These are phyloP conservation scores for Penicillium mononematosum DNA, from an alignment of 495 filamentous ascomycete species.

Conservation along the genomic window DNA sequence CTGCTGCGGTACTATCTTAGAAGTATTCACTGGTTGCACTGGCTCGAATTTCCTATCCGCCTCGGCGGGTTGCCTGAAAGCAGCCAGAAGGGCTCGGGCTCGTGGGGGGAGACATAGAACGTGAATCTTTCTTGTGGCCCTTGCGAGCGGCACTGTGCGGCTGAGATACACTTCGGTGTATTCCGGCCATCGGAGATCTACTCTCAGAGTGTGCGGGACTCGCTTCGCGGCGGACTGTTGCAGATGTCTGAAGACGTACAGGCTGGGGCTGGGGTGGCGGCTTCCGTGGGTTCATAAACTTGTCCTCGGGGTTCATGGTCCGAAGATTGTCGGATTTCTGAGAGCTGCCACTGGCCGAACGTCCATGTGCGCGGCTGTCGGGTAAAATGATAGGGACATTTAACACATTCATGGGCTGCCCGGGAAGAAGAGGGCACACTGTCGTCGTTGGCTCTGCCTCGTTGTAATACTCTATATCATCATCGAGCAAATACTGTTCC, in stretches of 20 bases:
- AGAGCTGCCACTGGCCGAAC: conserved; percentile 39
- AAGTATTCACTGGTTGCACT: conserved; percentile 9
- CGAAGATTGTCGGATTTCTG: conserved; percentile 49
- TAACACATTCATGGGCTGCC: conserved; percentile 79
- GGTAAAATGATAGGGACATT: conserved; percentile 70
- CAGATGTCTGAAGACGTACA: conserved; percentile 56
- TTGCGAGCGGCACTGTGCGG: conserved; percentile 33
- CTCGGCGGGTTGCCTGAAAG: conserved; percentile 31
- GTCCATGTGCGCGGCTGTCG: conserved; percentile 40
- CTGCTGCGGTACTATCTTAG: not conserved
- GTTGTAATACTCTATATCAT: conserved; percentile 71
- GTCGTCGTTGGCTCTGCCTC: conserved; percentile 67
- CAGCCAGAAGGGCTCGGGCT: conserved; percentile 36
- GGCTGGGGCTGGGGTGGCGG: conserved; percentile 54
- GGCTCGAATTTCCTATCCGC: conserved; percentile 13
- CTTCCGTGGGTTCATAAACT: conserved; percentile 67
- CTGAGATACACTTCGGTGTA: conserved; percentile 39
- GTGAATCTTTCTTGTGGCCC: conserved; percentile 30
- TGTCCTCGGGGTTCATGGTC: conserved; percentile 77
- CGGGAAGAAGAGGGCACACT: conserved; percentile 80
- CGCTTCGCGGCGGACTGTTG: conserved; percentile 44
- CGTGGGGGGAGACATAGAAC: conserved; percentile 45
- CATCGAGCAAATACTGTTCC: conserved; percentile 73
- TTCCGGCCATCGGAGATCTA: conserved; percentile 27
- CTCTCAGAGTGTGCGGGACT: conserved; percentile 28